Conservation (phyloP, 441 rosid species). For the Corymbia calophylla region DNA sequence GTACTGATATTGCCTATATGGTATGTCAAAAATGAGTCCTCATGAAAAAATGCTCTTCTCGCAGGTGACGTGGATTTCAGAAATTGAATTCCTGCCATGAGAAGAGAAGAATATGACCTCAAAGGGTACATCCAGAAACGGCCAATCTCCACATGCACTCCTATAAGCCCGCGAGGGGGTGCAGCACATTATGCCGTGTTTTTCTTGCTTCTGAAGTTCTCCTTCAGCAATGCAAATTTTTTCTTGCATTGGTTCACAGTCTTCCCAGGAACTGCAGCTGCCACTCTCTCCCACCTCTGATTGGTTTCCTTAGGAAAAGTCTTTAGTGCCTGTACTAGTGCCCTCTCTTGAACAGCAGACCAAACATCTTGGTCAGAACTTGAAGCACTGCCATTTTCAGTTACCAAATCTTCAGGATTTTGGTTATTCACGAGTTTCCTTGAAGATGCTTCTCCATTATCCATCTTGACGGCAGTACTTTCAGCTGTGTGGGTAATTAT, state of each 20-base stretch:
- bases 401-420: constrained; percentile 20
- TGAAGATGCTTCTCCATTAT: constrained; percentile 27
- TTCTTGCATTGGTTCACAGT: constrained; percentile 91
- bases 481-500: constrained; percentile 13
- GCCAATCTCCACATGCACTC: background rate
- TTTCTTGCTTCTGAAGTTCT: constrained; percentile 80
- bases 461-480: background rate
- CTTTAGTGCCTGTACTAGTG: constrained; percentile 92
- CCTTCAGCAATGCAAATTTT: constrained; percentile 75
- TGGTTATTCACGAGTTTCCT: constrained; percentile 23
- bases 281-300: constrained; percentile 97
- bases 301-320: constrained; percentile 85
- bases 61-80: background rate
- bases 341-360: constrained; percentile 94
- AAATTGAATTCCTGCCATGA: background rate
- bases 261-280: constrained; percentile 96
- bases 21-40: background rate
- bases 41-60: background rate
- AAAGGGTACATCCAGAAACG: background rate
- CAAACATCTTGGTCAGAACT: constrained; percentile 67
- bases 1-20: background rate
- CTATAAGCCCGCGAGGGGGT: background rate
- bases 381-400: constrained; percentile 30
- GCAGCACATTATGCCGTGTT: constrained; percentile 20
- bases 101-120: background rate